Percentiles rank a stretch among this genome's conserved stretches.
phyloP scores from a whole-genome alignment of 495 filamentous ascomycete species.

The Hyaloscypha hepaticicola region DNA sequence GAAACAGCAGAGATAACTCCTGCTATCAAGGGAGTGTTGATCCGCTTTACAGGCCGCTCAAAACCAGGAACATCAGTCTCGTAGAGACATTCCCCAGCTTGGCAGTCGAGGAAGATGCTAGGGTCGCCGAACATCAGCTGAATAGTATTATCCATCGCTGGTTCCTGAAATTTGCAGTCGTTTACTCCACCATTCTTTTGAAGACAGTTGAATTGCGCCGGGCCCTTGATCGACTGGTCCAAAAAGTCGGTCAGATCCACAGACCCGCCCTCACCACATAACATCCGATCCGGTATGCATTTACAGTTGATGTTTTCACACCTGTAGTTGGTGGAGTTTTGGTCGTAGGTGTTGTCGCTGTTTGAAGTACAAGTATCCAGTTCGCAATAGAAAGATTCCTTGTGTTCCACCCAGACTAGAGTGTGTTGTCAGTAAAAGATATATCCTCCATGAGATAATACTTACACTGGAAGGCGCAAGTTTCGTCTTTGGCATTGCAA shows the following conservation, averaged over 20 bases:
- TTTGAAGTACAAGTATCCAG: slow-evolving; percentile 76
- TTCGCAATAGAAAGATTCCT: slow-evolving; percentile 94
- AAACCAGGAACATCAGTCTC: slow-evolving; percentile 91
- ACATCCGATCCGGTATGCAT: slow-evolving; percentile 87
- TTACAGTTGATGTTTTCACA: slow-evolving; percentile 83
- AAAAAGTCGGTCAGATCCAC: slow-evolving; percentile 92
- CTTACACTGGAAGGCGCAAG: slow-evolving; percentile 93
- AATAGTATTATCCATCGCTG: slow-evolving; percentile 86
- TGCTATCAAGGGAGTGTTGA: slow-evolving; percentile 96
- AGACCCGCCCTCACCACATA: slow-evolving; percentile 87
- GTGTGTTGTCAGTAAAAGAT: slow-evolving; percentile 38
- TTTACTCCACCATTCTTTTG: slow-evolving; percentile 57
- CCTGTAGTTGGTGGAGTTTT: slow-evolving; percentile 79
- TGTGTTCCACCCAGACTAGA: slow-evolving; percentile 87
- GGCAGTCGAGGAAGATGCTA: slow-evolving; percentile 80
- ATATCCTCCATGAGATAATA: background rate
- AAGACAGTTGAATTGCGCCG: slow-evolving; percentile 76
- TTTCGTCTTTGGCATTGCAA: slow-evolving; percentile 68
- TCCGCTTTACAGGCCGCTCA: slow-evolving; percentile 81
- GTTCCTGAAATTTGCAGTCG: slow-evolving; percentile 81
- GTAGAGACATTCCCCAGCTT: slow-evolving; percentile 89
- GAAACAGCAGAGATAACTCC: slow-evolving; percentile 86
- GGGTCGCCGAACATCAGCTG: slow-evolving; percentile 83
- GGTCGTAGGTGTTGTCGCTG: slow-evolving; percentile 61
- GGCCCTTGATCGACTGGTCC: slow-evolving; percentile 73